Evolutionary conservation across 2,329 filamentous ascomycete genomes (phyloP), one percentile per base, ranked within the genome.

Genomic region (Fusarium sterilihyphosum): DNA sequence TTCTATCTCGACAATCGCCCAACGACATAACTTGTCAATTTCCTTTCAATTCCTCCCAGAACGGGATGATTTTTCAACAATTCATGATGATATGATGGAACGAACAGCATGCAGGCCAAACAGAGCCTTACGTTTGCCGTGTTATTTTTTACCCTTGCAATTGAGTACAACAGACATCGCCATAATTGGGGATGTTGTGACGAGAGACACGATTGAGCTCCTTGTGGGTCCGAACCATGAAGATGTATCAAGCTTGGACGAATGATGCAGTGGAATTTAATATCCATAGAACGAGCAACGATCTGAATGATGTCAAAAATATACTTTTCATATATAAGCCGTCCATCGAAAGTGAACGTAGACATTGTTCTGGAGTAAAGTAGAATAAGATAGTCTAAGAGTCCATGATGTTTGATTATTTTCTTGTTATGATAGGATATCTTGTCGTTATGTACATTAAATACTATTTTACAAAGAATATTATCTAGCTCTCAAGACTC

Each of bases 41-140:
- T 69, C 70, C 61, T 60, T 70, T 67, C 43, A 33, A 72, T 62
- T 26, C 43, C 60, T 72, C 49, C 43, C 29, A 62, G 22, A 12
- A n/a, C 52, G 60, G 64, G 65, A 73, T 38, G 73, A 73, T 62
- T 71, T 78, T 61, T 71, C 61, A 69, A 67, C 70, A 71, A 63
- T 64, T 79, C 69, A 79, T 76, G 77, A 78, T 71, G 77, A 79
- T 77, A 79, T 67, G 77, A 79, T 73, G 77, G 73, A 79, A 79
- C 61, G 77, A 79, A 75, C 67, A 76, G 72, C 70, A 59, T 70
- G 59, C 44, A 59, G 75, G 77, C 74, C 63, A 77, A 77, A 78
- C 77, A 79, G 77, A 61, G 77, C 77, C 76, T 64, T 58, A 60
- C 40, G 41, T 64, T 70, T 73, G 64, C 69, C 67, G 69, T 78